Conservation (phyloP, 495 filamentous ascomycete species). For the Peziza echinospora region DNA sequence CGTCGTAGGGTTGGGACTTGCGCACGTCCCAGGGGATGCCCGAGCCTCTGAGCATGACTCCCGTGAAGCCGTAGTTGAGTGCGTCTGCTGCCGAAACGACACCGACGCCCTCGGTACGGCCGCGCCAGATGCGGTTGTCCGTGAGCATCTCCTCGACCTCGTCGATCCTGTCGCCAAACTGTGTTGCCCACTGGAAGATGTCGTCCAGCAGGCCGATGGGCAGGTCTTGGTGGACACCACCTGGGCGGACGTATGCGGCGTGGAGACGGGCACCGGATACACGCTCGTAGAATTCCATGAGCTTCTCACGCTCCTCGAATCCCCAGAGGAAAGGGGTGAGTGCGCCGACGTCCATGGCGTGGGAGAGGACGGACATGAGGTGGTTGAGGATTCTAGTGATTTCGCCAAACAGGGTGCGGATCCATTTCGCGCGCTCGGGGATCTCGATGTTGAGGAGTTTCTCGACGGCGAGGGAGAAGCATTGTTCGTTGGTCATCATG, state of each 20-base stretch:
- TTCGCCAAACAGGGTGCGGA: constrained; percentile 88
- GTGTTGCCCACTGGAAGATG: constrained; percentile 99
- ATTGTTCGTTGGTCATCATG: constrained; percentile 65
- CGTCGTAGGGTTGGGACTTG: constrained; percentile 89
- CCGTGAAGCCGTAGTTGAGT: constrained; percentile 84
- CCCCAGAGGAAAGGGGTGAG: constrained; percentile 98
- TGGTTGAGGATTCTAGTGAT: constrained; percentile 93
- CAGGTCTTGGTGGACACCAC: constrained; percentile 88
- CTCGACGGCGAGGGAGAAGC: constrained; percentile 83
- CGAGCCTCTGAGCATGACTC: constrained; percentile 92
- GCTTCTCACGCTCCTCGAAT: constrained; percentile 98
- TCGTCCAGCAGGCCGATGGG: constrained; percentile 90
- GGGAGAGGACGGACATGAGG: constrained; percentile 90
- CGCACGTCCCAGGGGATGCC: constrained; percentile 97
- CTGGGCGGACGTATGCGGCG: constrained; percentile 92
- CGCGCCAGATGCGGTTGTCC: constrained; percentile 98
- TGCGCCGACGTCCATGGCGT: constrained; percentile 97
- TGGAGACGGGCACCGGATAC: constrained; percentile 96
- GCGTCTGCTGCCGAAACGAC: constrained; percentile 82
- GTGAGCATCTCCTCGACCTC: constrained; percentile 97
- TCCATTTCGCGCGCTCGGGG: constrained; percentile 87
- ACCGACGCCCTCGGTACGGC: constrained; percentile 73
- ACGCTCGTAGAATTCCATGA: constrained; percentile 99
- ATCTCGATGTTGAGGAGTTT: constrained; percentile 97
- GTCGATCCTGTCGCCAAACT: constrained; percentile 97